Percentiles rank a stretch among this genome's conserved stretches.
These are phyloP conservation scores for Alternaria incomplexa DNA, from an alignment of 2,329 filamentous ascomycete genomes.

Conservation along the genomic window DNA sequence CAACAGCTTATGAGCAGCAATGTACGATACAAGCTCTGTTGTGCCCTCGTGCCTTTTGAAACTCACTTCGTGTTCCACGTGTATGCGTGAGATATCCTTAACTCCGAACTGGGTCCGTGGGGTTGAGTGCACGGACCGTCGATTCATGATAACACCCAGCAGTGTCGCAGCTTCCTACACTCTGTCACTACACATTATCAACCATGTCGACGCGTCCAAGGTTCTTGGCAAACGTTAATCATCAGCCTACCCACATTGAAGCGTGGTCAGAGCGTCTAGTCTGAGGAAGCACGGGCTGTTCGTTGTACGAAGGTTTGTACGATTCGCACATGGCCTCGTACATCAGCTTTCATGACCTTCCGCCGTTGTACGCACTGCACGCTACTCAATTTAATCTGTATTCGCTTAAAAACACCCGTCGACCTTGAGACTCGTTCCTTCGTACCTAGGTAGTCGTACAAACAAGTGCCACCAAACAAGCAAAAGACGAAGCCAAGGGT, in stretches of 20 bases:
- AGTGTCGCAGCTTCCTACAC: neutral
- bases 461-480: neutral
- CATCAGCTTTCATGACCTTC: neutral
- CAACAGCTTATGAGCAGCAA: neutral
- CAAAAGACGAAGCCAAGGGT: neutral
- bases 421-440: neutral
- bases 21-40: neutral
- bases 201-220: neutral
- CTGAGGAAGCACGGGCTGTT: neutral
- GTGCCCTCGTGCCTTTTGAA: neutral
- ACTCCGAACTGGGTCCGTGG: neutral
- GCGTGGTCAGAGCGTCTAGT: neutral
- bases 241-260: neutral
- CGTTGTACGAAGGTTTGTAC: conserved; percentile 2
- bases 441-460: neutral
- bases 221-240: neutral
- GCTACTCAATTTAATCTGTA: neutral
- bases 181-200: neutral
- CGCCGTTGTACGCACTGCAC: neutral
- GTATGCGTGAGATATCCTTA: neutral
- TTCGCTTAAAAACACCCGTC: neutral
- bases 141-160: neutral
- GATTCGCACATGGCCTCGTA: neutral
- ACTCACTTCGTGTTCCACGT: neutral
- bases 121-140: neutral